phyloP scores from a whole-genome alignment of 2,329 filamentous ascomycete genomes.

The Phialocephala subalpina region DNA sequence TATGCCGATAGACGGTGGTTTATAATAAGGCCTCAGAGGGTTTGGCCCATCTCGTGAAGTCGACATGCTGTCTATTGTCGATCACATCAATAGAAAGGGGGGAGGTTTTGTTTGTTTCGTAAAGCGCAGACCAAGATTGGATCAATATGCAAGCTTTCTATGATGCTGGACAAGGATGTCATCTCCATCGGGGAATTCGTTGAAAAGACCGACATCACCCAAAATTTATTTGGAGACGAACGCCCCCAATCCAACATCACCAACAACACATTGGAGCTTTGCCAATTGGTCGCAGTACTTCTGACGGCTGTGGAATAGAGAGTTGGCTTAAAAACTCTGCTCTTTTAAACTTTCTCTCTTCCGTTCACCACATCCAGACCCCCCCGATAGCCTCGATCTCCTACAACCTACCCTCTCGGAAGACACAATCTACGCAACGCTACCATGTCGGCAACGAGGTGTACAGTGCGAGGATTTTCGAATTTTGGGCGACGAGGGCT shows the following conservation, averaged over 20 bases:
- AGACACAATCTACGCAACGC: not conserved
- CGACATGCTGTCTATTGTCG: constrained; percentile 48
- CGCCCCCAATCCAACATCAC: not conserved
- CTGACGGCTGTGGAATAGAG: not conserved
- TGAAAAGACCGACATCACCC: constrained; percentile 8
- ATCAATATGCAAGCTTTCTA: constrained; percentile 22
- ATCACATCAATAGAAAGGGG: constrained; percentile 21
- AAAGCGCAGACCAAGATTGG: constrained; percentile 29
- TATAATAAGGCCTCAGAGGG: constrained; percentile 67
- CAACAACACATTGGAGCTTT: not conserved
- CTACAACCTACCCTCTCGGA: not conserved
- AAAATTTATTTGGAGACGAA: constrained; percentile 18
- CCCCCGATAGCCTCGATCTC: not conserved
- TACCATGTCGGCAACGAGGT: not conserved
- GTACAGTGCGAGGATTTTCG: not conserved
- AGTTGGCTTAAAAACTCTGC: not conserved
- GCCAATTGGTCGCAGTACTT: not conserved
- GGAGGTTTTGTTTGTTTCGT: constrained; percentile 16
- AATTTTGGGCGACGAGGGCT: not conserved
- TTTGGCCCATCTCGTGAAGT: constrained; percentile 60
- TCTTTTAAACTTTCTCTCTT: not conserved
- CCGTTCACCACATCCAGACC: not conserved
- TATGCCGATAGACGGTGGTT: constrained; percentile 71
- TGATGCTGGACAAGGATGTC: constrained; percentile 24
- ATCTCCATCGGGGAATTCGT: constrained; percentile 15